Evolutionary conservation across 345 rosid genomes (phyloP).

Genomic region (Raphanus sativus): DNA sequence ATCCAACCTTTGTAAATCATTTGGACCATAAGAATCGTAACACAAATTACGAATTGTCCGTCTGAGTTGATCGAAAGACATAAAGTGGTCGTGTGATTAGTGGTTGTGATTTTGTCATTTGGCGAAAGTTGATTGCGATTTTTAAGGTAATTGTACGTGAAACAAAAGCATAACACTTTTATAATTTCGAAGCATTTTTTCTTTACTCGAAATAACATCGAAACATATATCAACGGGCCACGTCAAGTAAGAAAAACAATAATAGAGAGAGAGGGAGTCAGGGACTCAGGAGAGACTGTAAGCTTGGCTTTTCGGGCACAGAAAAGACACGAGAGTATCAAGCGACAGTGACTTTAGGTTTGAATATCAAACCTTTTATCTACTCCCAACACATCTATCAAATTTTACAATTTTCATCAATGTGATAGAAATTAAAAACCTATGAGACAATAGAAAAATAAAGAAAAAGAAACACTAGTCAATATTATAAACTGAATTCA

Average conservation of each 20-base stretch:
- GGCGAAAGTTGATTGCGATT: neutral
- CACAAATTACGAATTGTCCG: neutral
- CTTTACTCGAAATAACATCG: neutral
- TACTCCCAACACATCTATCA: constrained; percentile 4
- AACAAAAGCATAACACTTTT: constrained; percentile 8
- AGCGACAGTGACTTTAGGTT: constrained; percentile 8
- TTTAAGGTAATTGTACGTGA: constrained; percentile 1
- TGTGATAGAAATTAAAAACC: neutral
- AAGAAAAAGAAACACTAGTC: neutral
- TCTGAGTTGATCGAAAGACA: neutral
- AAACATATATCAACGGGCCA: neutral
- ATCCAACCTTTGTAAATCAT: neutral
- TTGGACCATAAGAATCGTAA: neutral
- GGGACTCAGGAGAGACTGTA: neutral
- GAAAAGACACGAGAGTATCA: constrained; percentile 25
- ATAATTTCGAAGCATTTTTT: neutral
- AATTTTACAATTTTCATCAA: neutral
- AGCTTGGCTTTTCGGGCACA: constrained; percentile 30
- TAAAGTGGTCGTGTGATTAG: constrained; percentile 21
- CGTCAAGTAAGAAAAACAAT: neutral
- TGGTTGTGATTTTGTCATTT: neutral
- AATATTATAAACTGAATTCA: neutral
- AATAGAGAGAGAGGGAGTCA: neutral
- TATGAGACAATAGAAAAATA: neutral
- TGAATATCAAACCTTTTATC: constrained; percentile 24